phyloP scores from a whole-genome alignment of 352 stramenopile species.

The Phytophthora quininea region DNA sequence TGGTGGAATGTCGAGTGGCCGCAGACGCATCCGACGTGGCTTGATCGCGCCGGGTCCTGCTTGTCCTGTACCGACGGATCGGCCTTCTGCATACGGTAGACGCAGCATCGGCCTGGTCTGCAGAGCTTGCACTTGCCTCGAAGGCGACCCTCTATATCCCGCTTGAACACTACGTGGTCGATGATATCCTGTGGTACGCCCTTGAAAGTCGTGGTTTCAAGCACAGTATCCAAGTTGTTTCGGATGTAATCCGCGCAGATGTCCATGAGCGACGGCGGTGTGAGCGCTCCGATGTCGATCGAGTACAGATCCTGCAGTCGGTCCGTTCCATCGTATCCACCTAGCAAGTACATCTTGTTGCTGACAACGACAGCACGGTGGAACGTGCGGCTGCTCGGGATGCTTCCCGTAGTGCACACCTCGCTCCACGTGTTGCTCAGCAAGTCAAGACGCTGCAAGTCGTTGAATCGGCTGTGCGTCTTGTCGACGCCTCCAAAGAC shows the following conservation, averaged over 20 bases:
- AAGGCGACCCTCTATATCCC: constrained; percentile 64
- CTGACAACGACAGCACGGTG: constrained; percentile 80
- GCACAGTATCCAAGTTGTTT: constrained; percentile 65
- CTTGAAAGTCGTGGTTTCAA: constrained; percentile 76
- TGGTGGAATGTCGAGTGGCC: constrained; percentile 80
- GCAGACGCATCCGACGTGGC: constrained; percentile 60
- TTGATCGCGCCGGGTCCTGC: constrained; percentile 26
- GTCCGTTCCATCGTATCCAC: constrained; percentile 87
- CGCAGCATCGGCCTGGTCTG: constrained; percentile 64
- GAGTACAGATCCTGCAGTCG: constrained; percentile 86
- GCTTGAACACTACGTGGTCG: constrained; percentile 80
- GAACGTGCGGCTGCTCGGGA: constrained; percentile 88
- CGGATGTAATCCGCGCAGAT: constrained; percentile 77
- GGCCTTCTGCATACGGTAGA: constrained; percentile 64
- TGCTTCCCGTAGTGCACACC: constrained; percentile 80
- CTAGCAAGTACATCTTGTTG: constrained; percentile 88
- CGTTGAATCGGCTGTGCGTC: constrained; percentile 87
- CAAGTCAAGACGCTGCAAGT: constrained; percentile 80
- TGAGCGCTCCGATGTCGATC: constrained; percentile 83
- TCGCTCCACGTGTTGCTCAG: constrained; percentile 86
- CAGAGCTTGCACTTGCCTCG: constrained; percentile 82
- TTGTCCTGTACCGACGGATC: constrained; percentile 36
- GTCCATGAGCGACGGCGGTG: constrained; percentile 70
- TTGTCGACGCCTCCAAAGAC: constrained; percentile 92
- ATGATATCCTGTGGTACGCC: constrained; percentile 79